Conservation (phyloP, 2,329 filamentous ascomycete species). For the Aspergillus arachidicola region DNA sequence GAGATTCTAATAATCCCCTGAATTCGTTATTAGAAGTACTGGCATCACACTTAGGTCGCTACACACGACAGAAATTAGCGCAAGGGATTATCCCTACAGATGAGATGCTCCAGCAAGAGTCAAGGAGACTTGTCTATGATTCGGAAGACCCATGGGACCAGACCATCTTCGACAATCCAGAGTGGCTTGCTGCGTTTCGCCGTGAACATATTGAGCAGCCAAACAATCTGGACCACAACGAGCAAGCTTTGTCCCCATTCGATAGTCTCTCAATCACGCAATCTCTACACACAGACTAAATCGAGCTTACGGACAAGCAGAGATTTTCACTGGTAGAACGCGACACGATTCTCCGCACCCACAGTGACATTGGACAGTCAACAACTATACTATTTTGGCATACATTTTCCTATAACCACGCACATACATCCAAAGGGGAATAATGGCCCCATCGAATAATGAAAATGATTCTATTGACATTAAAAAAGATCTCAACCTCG, state of each 20-base stretch:
- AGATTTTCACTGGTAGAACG: no score
- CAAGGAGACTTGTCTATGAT: conserved; percentile 52
- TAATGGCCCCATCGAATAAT: background rate
- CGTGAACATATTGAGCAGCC: conserved; percentile 1
- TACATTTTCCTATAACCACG: no score
- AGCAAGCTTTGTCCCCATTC: background rate
- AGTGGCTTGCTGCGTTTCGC: conserved; percentile 26
- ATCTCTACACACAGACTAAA: background rate
- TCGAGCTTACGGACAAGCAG: no score
- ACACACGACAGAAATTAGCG: conserved; percentile 16
- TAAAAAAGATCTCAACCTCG: background rate
- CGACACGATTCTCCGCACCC: no score
- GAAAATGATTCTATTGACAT: background rate
- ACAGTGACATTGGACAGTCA: no score
- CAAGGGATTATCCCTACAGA: conserved; percentile 45
- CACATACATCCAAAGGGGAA: background rate
- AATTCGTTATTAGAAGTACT: conserved; percentile 19
- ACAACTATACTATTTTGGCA: no score
- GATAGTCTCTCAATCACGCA: background rate
- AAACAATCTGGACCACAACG: background rate
- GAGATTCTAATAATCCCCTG: background rate
- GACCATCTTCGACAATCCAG: conserved; percentile 30
- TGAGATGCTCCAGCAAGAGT: conserved; percentile 52
- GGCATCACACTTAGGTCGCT: conserved; percentile 20
- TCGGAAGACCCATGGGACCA: conserved; percentile 54